Evolutionary conservation across 1,284 basidiomycete species (phyloP).

Genomic region (Cryptococcus sp.): DNA sequence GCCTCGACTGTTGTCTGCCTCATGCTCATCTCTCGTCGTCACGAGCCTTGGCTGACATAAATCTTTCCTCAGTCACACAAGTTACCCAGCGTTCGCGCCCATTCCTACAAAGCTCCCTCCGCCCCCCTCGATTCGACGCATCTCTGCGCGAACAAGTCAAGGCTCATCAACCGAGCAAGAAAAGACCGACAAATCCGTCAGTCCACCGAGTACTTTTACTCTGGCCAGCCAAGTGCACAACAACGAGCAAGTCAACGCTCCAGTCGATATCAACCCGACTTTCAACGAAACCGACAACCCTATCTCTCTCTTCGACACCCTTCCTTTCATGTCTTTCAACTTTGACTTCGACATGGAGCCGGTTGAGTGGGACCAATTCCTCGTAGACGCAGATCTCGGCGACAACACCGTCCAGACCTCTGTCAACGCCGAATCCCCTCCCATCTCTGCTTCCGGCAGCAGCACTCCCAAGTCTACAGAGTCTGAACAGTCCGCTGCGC

Average conservation of each 20-base stretch:
- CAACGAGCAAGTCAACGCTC: conserved; percentile 4
- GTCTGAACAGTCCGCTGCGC: conserved; percentile 39
- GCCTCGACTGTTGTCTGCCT: too few species aligned
- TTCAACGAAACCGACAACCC: conserved; percentile 2
- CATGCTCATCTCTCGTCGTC: neutral
- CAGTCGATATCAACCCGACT: conserved; percentile 3
- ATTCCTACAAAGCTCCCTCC: conserved; percentile 21
- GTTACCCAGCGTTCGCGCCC: conserved; percentile 7
- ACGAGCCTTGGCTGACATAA: neutral
- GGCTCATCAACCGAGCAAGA: conserved; percentile 13
- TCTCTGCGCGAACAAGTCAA: conserved; percentile 6
- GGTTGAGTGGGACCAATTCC: conserved; percentile 38
- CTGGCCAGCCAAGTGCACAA: conserved; percentile 13
- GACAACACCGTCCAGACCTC: conserved; percentile 3
- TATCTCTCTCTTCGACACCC: neutral
- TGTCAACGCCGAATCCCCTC: conserved; percentile 9
- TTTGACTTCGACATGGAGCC: conserved; percentile 20
- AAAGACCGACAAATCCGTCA: conserved; percentile 7
- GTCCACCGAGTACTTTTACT: conserved; percentile 23
- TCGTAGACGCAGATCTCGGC: conserved; percentile 30
- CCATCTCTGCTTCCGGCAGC: conserved; percentile 8
- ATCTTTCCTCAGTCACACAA: neutral
- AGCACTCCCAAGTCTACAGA: conserved; percentile 34
- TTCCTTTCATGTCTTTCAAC: conserved; percentile 12
- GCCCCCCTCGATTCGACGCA: conserved; percentile 16